Conservation (phyloP, 352 stramenopile genomes). For the Phytopythium aichiense region DNA sequence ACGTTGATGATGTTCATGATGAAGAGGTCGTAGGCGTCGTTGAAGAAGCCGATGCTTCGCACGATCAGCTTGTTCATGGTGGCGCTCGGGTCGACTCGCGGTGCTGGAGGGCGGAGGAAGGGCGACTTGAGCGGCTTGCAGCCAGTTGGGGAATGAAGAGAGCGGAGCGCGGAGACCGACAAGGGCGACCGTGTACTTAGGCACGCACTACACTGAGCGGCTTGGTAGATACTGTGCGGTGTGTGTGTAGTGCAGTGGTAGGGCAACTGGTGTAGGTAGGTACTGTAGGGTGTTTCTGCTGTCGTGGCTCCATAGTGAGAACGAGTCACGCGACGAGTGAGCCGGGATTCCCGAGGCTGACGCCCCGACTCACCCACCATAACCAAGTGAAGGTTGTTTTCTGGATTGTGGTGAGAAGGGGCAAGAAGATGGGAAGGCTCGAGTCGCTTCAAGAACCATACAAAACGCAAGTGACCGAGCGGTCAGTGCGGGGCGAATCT, state of each 20-base stretch:
- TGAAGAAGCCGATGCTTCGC: conserved; percentile 53
- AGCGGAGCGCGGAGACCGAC: background rate
- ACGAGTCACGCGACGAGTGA: background rate
- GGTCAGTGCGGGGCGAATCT: background rate
- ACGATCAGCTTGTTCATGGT: conserved; percentile 55
- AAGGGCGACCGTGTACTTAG: background rate
- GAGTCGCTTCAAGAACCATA: background rate
- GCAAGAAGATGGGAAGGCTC: background rate
- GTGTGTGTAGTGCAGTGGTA: no score
- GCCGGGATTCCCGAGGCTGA: background rate
- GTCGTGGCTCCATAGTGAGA: background rate
- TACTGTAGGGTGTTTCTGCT: no score
- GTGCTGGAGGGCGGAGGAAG: background rate
- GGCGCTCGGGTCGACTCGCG: background rate
- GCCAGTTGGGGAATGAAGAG: conserved; percentile 2
- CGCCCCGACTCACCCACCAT: background rate
- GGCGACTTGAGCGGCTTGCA: background rate
- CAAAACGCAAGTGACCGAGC: background rate
- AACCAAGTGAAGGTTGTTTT: background rate
- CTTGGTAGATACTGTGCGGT: no score
- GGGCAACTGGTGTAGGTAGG: no score
- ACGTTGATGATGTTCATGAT: conserved; percentile 71
- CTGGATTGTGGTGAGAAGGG: background rate
- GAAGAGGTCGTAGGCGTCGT: conserved; percentile 63
- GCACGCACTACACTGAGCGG: background rate